Conservation (phyloP, 305 asterid species). For the Fraxinus sp. region DNA sequence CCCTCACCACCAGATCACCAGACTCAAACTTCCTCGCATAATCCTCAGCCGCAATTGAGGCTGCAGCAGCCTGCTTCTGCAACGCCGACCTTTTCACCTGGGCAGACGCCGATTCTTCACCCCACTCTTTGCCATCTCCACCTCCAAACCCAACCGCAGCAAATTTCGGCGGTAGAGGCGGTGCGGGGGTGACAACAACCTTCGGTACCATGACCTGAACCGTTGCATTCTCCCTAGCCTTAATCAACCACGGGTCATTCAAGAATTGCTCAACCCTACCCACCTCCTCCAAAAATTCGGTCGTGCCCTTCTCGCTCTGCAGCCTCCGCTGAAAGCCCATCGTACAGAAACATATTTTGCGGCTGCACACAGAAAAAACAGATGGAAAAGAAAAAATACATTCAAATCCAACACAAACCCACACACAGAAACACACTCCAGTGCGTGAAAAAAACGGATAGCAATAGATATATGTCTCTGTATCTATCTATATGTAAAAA, state of each 20-base stretch:
- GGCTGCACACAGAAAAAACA: conserved; percentile 53
- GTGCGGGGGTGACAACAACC: conserved; percentile 50
- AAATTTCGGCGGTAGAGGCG: conserved; percentile 42
- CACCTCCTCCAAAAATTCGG: conserved; percentile 63
- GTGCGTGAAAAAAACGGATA: conserved; percentile 17
- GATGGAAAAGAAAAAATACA: conserved; percentile 13
- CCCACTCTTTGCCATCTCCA: conserved; percentile 36
- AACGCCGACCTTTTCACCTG: conserved; percentile 74
- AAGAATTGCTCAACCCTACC: conserved; percentile 68
- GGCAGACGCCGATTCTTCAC: conserved; percentile 55
- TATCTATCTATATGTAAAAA: conserved; percentile 3
- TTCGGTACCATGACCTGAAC: conserved; percentile 89
- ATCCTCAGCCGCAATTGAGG: conserved; percentile 84
- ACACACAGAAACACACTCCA: conserved; percentile 34
- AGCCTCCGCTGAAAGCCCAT: conserved; percentile 66
- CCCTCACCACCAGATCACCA: conserved; percentile 71
- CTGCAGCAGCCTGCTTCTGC: conserved; percentile 93
- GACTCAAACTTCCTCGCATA: conserved; percentile 76
- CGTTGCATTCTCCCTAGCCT: conserved; percentile 66
- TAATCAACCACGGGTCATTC: conserved; percentile 79
- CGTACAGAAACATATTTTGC: conserved; percentile 77
- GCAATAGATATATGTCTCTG: conserved; percentile 15
- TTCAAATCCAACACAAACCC: conserved; percentile 27
- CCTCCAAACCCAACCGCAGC: conserved; percentile 32
- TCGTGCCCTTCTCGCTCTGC: conserved; percentile 57